A percentile compares a stretch with the other conserved stretches of the same genome.
phyloP scores from a whole-genome alignment of 2,329 filamentous ascomycete genomes.

The Coniochaeta pulveracea region DNA sequence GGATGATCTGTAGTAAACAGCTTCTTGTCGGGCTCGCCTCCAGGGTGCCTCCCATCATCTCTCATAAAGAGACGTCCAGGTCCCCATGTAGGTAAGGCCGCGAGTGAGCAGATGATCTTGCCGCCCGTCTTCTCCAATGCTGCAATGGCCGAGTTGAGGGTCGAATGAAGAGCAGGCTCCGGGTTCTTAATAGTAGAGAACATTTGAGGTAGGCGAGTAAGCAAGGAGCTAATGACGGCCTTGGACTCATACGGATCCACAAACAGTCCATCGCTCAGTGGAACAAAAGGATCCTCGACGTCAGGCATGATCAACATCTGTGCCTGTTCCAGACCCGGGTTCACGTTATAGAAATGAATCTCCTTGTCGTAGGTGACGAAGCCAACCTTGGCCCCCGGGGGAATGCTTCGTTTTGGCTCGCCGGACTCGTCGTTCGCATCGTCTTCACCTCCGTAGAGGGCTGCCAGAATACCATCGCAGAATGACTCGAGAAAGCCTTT shows the following conservation, averaged over 20 bases:
- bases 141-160: constrained; percentile 72
- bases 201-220: constrained; percentile 71
- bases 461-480: constrained; percentile 75
- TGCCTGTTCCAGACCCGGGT: constrained; percentile 66
- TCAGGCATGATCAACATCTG: constrained; percentile 99
- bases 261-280: constrained; percentile 82
- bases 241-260: constrained; percentile 89
- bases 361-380: constrained; percentile 96
- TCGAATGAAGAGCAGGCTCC: constrained; percentile 77
- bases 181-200: constrained; percentile 84
- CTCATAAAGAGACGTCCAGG: constrained; percentile 76
- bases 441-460: constrained; percentile 63
- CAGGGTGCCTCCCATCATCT: constrained; percentile 77
- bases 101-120: constrained; percentile 80
- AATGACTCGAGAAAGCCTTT: constrained; percentile 85
- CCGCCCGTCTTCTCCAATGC: constrained; percentile 80
- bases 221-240: constrained; percentile 76
- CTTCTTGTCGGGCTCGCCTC: constrained; percentile 84
- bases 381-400: constrained; percentile 74
- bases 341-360: constrained; percentile 96
- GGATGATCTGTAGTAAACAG: constrained; percentile 84
- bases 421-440: constrained; percentile 39
- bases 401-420: constrained; percentile 48
- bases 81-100: constrained; percentile 83
- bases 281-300: constrained; percentile 90